phyloP scores from a whole-genome alignment of 306 rosid genomes.

The Acacia melanoxylon region DNA sequence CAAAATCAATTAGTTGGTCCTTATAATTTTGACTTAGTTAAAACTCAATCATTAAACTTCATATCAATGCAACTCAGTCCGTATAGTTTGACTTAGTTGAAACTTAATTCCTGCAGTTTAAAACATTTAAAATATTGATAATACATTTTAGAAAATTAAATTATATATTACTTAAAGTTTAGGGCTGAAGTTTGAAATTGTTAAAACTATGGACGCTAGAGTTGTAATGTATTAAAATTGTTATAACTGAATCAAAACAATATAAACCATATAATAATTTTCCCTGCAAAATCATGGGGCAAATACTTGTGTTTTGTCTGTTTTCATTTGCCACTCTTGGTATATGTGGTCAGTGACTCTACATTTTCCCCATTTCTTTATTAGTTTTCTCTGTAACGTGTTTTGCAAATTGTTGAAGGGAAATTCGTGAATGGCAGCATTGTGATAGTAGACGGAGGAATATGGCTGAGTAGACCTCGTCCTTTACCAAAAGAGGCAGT shows the following conservation, averaged over 20 bases:
- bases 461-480: slow-evolving; percentile 91
- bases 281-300: neutral
- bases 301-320: neutral
- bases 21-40: no score
- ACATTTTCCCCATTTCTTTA: neutral
- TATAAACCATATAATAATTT: neutral
- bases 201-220: no score
- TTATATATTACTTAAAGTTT: no score
- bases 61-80: no score
- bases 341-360: neutral
- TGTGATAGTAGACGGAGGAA: slow-evolving; percentile 81
- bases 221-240: no score
- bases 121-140: no score
- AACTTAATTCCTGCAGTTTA: neutral
- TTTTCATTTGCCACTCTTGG: neutral
- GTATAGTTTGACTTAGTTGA: no score
- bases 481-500: slow-evolving; percentile 74
- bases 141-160: no score
- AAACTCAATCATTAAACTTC: no score
- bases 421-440: slow-evolving; percentile 75
- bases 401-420: slow-evolving; percentile 55
- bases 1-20: neutral
- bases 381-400: neutral
- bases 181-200: no score
- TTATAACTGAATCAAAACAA: no score